phyloP scores from a whole-genome alignment of 2,329 filamentous ascomycete species.

The Botryotinia globosa region DNA sequence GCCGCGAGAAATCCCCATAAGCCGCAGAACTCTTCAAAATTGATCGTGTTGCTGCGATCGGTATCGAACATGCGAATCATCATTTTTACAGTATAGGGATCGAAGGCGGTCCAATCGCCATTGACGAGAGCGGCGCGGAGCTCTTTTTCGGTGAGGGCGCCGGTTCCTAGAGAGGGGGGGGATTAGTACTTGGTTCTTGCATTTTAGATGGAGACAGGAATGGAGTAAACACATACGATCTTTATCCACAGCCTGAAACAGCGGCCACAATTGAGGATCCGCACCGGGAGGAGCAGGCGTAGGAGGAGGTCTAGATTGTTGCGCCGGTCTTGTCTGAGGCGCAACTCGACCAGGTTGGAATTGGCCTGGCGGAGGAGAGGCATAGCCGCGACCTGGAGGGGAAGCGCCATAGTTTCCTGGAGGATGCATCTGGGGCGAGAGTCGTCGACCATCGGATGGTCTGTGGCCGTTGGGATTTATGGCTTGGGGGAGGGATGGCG shows the following conservation, averaged over 20 bases:
- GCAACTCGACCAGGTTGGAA: constrained; percentile 41
- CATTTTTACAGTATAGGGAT: constrained; percentile 91
- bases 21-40: constrained; percentile 93
- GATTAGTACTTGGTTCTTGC: constrained; percentile 16
- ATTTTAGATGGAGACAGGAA: not conserved
- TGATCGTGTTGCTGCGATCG: constrained; percentile 83
- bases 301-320: constrained; percentile 63
- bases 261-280: constrained; percentile 73
- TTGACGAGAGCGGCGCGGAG: constrained; percentile 90
- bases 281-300: constrained; percentile 58
- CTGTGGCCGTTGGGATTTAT: constrained; percentile 22
- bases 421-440: constrained; percentile 34
- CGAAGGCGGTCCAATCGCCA: constrained; percentile 92
- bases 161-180: constrained; percentile 52
- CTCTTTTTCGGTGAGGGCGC: constrained; percentile 81
- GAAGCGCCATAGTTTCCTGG: constrained; percentile 33
- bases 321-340: constrained; percentile 42
- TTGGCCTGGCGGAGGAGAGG: constrained; percentile 45
- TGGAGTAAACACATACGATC: constrained; percentile 52
- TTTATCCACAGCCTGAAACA: constrained; percentile 91
- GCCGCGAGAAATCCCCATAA: constrained; percentile 94
- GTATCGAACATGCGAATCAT: constrained; percentile 99
- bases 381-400: constrained; percentile 43
- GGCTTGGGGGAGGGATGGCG: constrained; percentile 29
- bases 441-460: constrained; percentile 22